Base-by-base conservation (phyloP, 768 basidiomycete genomes). In the Podaxis sp. region DNA sequence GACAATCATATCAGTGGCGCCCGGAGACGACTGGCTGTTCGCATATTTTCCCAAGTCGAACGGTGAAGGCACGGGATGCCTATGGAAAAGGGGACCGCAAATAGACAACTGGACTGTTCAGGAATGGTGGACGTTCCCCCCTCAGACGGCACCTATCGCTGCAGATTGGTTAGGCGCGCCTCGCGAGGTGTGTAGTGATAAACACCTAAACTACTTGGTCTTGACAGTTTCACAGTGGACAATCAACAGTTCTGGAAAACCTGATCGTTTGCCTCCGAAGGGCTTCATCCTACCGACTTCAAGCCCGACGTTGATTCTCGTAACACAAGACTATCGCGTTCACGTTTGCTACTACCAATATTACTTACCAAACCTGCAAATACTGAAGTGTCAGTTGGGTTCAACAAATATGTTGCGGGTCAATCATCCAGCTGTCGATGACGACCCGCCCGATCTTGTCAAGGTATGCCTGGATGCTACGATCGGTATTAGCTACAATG, bases 11-110 rank as follows among this genome's bases (percentile, higher is more conserved):
- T 83, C 84, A 6, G 79, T 85, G 20, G 82, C 86, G 4, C 80
- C 87, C 2, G 75, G 76, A 30, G 85, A 87, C 64, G 78, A 81
- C 53, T 88, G 83, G 85, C 70, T 93, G 4, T 91, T 91, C 68
- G 90, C 89, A 1, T 93, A 87, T 69, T 92, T 89, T 69, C 89
- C 90, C 11, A 79, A 86, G 44, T 75, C 76, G 33, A 81, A 80
- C 26, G 71, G 74, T 1, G 85, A 86, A 63, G 88, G 89, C 11
- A 72, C 83, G 48, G 85, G 81, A 12, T 89, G 90, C 69, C 66
- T 91, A 15, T 93, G 90, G 89, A 78, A 77, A 53, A 81, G 83
- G 36, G 86, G 81, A 2, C 62, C 75, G 11, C 84, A 85, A 64
- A 73, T 89, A 33, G 88, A 93, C 66, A 77, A 69, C 30, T 93